Evolutionary conservation across 768 basidiomycete species (phyloP).

Genomic region (Kondoa malvinella): DNA sequence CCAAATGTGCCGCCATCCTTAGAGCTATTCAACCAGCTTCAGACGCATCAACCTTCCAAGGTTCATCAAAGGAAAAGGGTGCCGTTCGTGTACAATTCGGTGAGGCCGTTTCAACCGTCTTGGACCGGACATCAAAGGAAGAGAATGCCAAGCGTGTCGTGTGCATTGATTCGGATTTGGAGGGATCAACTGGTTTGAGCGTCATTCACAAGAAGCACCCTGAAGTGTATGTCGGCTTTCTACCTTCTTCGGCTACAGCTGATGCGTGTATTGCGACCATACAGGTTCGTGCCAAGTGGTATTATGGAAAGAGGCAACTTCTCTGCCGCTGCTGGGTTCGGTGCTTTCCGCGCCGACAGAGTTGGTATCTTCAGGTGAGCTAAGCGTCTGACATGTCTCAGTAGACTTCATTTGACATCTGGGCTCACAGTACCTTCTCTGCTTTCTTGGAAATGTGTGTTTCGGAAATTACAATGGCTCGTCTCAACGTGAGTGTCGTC

Average conservation of each 20-base stretch:
- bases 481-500: constrained; percentile 41
- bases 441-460: constrained; percentile 83
- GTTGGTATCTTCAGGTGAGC: constrained; percentile 39
- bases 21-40: constrained; percentile 46
- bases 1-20: constrained; percentile 43
- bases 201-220: constrained; percentile 78
- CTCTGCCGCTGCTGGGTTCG: constrained; percentile 70
- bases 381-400: background rate
- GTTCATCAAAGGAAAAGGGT: constrained; percentile 54
- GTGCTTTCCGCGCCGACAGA: constrained; percentile 54
- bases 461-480: constrained; percentile 82
- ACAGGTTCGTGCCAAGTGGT: constrained; percentile 61
- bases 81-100: constrained; percentile 73
- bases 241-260: background rate
- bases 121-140: constrained; percentile 57
- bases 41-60: constrained; percentile 47
- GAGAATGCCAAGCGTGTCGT: constrained; percentile 62
- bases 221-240: constrained; percentile 33
- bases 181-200: constrained; percentile 77
- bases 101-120: constrained; percentile 60
- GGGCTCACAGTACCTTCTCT: constrained; percentile 72
- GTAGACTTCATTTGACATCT: constrained; percentile 6
- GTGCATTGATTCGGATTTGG: constrained; percentile 74
- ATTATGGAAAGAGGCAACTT: constrained; percentile 62
- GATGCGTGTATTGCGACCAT: background rate